phyloP scores from a whole-genome alignment of 1,139 yeast genomes.

The Scheffersomyces lignicola region DNA sequence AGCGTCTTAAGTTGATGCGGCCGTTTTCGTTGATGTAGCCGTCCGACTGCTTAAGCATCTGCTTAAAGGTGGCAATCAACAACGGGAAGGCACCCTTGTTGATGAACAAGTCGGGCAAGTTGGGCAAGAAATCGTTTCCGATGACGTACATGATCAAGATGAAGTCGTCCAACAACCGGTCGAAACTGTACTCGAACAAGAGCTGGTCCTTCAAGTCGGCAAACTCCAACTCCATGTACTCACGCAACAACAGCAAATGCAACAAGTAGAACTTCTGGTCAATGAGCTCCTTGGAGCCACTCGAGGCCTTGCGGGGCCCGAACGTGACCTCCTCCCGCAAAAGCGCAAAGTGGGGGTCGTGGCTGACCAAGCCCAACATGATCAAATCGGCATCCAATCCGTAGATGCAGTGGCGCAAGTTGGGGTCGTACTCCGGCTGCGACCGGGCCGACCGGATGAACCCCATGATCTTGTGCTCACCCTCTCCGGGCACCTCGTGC shows the following conservation, averaged over 20 bases:
- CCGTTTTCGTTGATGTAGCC: constrained; percentile 89
- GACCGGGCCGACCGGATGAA: constrained; percentile 82
- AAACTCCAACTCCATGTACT: constrained; percentile 86
- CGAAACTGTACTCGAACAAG: constrained; percentile 78
- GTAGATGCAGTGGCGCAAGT: constrained; percentile 91
- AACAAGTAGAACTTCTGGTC: constrained; percentile 81
- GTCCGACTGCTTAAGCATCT: constrained; percentile 68
- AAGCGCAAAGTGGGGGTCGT: constrained; percentile 93
- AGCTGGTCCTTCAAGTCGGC: constrained; percentile 63
- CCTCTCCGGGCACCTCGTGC: constrained; percentile 99
- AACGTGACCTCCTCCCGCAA: constrained; percentile 94
- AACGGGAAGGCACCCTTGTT: constrained; percentile 96
- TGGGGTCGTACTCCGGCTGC: constrained; percentile 74
- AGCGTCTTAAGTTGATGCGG: constrained; percentile 68
- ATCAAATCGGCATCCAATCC: constrained; percentile 98
- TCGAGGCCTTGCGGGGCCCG: constrained; percentile 57
- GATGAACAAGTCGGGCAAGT: constrained; percentile 88
- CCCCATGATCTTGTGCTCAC: constrained; percentile 98
- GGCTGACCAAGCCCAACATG: constrained; percentile 94
- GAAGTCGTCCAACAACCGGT: constrained; percentile 87
- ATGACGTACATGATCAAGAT: constrained; percentile 90
- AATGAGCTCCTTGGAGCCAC: constrained; percentile 50
- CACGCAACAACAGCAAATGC: constrained; percentile 85
- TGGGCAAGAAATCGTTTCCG: constrained; percentile 98
- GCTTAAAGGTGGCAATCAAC: constrained; percentile 82